Conservation (phyloP, 2,329 filamentous ascomycete genomes). For the Venturiaceae sp. region DNA sequence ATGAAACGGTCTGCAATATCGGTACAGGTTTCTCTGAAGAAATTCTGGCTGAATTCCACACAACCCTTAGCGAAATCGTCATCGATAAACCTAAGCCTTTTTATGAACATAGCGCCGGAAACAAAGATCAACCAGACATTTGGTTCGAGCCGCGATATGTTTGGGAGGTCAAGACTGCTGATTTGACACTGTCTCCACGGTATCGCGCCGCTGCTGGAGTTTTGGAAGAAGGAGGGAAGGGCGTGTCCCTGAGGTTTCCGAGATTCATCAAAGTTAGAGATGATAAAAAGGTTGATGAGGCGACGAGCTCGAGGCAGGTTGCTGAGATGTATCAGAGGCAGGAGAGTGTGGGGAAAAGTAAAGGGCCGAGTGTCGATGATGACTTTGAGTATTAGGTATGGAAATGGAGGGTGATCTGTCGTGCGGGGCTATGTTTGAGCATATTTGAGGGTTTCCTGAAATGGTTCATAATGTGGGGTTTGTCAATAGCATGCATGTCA, state of each 20-base stretch:
- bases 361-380: conserved; percentile 82
- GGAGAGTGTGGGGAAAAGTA: conserved; percentile 79
- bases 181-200: conserved; percentile 81
- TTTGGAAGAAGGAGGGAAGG: conserved; percentile 54
- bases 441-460: too few relatives aligned
- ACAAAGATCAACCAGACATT: conserved; percentile 92
- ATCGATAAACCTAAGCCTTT: conserved; percentile 93
- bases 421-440: too few relatives aligned
- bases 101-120: conserved; percentile 73
- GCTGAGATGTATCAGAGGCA: conserved; percentile 97
- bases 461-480: too few relatives aligned
- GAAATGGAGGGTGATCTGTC: too few relatives aligned
- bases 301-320: conserved; percentile 74
- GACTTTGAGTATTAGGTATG: conserved; percentile 99
- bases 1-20: conserved; percentile 97
- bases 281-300: conserved; percentile 91
- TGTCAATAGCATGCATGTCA: too few relatives aligned
- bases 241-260: conserved; percentile 84
- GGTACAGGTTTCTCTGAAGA: conserved; percentile 94
- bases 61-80: conserved; percentile 61
- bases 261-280: conserved; percentile 85
- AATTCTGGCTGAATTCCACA: conserved; percentile 80
- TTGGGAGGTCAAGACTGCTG: conserved; percentile 97
- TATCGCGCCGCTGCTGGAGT: conserved; percentile 88
- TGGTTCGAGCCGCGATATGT: conserved; percentile 95